A percentile compares a stretch with the other conserved stretches of the same genome.
Evolutionary conservation across 768 basidiomycete genomes (phyloP).

Genomic region (Cubamyces lactineus): DNA sequence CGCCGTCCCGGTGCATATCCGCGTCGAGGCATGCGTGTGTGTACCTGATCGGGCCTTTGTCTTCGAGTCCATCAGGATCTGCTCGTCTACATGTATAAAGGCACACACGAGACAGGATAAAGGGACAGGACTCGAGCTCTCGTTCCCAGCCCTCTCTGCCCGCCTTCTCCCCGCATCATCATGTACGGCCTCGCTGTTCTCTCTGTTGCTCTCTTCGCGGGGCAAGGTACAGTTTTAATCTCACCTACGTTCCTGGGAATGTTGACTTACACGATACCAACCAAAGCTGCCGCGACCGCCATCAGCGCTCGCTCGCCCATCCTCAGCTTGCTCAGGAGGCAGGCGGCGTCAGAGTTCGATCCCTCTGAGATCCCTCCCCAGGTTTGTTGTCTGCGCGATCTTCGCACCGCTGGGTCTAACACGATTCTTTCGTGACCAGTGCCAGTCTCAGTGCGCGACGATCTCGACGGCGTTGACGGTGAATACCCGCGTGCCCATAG

Average conservation of each 20-base stretch:
- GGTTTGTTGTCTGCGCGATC: not conserved
- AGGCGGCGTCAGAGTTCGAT: conserved; percentile 5
- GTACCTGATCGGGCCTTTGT: conserved; percentile 17
- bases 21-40: not conserved
- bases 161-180: not conserved
- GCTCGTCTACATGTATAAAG: not conserved
- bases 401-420: not conserved
- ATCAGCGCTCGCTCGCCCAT: conserved; percentile 4
- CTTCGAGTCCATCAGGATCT: not conserved
- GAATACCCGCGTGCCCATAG: not conserved
- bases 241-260: too few species aligned
- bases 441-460: conserved; percentile 15
- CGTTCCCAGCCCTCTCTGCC: not conserved
- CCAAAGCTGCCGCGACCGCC: conserved; percentile 5
- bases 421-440: not conserved
- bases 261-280: not conserved
- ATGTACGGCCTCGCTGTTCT: conserved; percentile 21
- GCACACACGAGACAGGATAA: not conserved
- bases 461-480: conserved; percentile 10
- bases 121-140: conserved; percentile 7
- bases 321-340: conserved; percentile 7
- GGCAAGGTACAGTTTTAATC: conserved; percentile 11
- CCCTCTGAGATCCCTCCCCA: conserved; percentile 7
- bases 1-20: not conserved
- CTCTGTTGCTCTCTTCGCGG: conserved; percentile 16